Conservation (phyloP, 2,329 filamentous ascomycete genomes). For the Fusarium siculi region DNA sequence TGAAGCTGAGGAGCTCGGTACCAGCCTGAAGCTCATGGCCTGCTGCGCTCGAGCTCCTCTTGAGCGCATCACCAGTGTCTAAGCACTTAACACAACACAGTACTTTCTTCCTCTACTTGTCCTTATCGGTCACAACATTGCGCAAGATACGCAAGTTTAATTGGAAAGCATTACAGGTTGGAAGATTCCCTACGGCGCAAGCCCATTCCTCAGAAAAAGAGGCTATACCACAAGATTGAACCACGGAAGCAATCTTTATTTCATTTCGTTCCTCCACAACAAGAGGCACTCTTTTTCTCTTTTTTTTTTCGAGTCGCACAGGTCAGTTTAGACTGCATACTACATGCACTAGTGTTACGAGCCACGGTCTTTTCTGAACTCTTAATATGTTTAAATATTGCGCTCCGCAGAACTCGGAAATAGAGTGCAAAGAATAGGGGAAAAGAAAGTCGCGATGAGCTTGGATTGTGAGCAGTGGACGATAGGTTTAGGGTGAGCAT, state of each 20-base stretch:
- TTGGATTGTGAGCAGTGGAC: too few relatives aligned
- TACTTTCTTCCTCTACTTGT: conserved; percentile 28
- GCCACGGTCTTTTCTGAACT: conserved; percentile 6
- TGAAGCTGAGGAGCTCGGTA: conserved; percentile 88
- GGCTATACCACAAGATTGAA: conserved; percentile 19
- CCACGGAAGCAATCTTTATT: not conserved
- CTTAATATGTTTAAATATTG: conserved; percentile 35
- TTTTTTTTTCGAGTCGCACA: conserved; percentile 23
- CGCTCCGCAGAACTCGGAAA: not conserved
- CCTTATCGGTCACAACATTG: conserved; percentile 21
- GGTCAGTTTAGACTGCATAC: conserved; percentile 41
- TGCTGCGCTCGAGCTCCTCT: conserved; percentile 86
- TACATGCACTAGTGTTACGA: conserved; percentile 43
- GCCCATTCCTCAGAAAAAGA: conserved; percentile 28
- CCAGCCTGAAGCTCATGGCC: conserved; percentile 89
- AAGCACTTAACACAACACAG: conserved; percentile 14
- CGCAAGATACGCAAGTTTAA: conserved; percentile 20
- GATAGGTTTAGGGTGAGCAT: too few relatives aligned
- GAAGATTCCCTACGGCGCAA: conserved; percentile 43
- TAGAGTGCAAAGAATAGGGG: conserved; percentile 22
- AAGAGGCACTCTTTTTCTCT: conserved; percentile 23
- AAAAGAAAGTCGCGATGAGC: not conserved
- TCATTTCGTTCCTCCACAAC: conserved; percentile 3
- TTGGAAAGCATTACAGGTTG: conserved; percentile 39
- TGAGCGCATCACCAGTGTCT: conserved; percentile 63